A percentile compares a stretch with the other conserved stretches of the same genome.
Conservation (phyloP, 2,329 filamentous ascomycete species). For the Talaromyces sp. region DNA sequence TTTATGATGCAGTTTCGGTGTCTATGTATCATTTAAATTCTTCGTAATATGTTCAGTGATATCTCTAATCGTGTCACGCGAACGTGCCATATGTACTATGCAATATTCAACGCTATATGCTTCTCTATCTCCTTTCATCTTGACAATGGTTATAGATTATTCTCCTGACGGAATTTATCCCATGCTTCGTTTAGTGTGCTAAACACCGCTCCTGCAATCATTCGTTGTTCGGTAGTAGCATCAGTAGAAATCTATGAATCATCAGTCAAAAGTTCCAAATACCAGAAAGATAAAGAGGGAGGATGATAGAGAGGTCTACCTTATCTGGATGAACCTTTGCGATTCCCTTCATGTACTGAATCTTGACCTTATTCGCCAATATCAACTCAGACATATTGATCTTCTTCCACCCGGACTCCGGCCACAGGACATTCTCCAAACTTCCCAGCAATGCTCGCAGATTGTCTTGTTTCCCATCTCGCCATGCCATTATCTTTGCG, state of each 20-base stretch:
- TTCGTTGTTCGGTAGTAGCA: conserved; percentile 64
- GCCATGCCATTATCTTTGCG: conserved; percentile 73
- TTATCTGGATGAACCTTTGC: conserved; percentile 98
- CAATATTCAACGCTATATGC: neutral
- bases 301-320: conserved; percentile 51
- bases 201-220: conserved; percentile 65
- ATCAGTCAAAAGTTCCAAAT: neutral
- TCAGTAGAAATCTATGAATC: conserved; percentile 54
- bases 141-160: conserved; percentile 46
- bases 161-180: conserved; percentile 66
- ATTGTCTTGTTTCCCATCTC: conserved; percentile 89
- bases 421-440: conserved; percentile 86
- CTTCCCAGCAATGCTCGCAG: conserved; percentile 81
- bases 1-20: neutral
- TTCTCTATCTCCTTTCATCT: neutral
- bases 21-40: neutral
- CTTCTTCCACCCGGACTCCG: conserved; percentile 92
- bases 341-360: conserved; percentile 98
- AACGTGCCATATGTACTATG: neutral
- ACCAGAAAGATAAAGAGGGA: neutral
- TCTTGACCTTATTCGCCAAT: conserved; percentile 91
- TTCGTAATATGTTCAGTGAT: conserved; percentile 5
- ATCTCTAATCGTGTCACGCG: neutral
- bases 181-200: conserved; percentile 64
- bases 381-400: conserved; percentile 91